Evolutionary conservation across 73 alveolate genomes (phyloP), one percentile per base, ranked within the genome.

Genomic region (Paramecium sonneborni): DNA sequence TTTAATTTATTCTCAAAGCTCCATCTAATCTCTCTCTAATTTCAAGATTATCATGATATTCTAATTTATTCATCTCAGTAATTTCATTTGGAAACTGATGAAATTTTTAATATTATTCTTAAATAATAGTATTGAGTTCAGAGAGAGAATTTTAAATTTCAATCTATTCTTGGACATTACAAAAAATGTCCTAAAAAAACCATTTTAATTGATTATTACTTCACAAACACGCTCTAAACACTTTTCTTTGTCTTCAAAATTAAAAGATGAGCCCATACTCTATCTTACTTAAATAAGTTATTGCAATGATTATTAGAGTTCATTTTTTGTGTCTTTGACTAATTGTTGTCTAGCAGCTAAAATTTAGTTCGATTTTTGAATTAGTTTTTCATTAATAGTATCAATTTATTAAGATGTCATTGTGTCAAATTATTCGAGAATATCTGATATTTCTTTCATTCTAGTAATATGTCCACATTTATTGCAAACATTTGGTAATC

Each of bases 221-320:
- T 67, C 84, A 67, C 84, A 67, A 21, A 67, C 84, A 21, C 48
- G 6, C 38, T 67, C 84, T 24, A 67, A 67, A 67, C 84, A 67
- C 44, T 67, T 67, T 32, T 67, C 84, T 26, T 15, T 4, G 12
- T 67, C 84, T 30, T 67, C 84, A 30, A 67, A 67, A 67, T 67
- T 67, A 30, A 67, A 67, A 24, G 48, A 30, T 30, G 84, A 67
- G 18, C 68, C 68, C 44, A 67, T 30, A 24, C 84, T 67, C 84
- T 67, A 67, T 26, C 84, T 67, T 20, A 67, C 84, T 30, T 67
- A 26, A 26, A 67, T 67, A 0, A 67, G 26, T 67, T 67, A 67
- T 67, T 67, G 44, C 20, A 67, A 30, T 30, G 84, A 67, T 67
- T 67, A 32, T 67, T 67, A 26, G 2, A 67, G 38, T 2, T 32